Evolutionary conservation across 352 stramenopile genomes (phyloP).

Genomic region (Pythium diclinum): DNA sequence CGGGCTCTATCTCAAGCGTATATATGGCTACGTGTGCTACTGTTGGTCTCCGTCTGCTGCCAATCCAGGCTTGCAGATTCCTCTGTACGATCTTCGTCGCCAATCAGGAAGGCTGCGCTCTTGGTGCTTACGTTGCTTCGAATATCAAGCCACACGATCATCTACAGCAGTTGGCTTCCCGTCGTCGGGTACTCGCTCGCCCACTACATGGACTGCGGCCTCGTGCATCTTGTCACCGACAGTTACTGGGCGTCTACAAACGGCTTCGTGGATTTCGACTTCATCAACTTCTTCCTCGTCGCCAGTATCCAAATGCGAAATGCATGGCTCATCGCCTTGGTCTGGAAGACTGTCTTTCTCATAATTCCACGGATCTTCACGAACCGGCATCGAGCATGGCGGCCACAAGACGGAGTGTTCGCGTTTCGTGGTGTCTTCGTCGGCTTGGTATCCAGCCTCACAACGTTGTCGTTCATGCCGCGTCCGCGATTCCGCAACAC

Average conservation of each 20-base stretch:
- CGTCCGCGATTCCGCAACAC: constrained; percentile 21
- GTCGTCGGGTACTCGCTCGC: constrained; percentile 35
- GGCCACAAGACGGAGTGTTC: constrained; percentile 10
- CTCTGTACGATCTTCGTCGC: background rate
- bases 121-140: constrained; percentile 25
- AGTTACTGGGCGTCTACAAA: background rate
- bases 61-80: background rate
- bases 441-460: constrained; percentile 5
- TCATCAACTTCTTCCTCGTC: constrained; percentile 14
- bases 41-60: constrained; percentile 35
- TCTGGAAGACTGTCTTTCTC: constrained; percentile 16
- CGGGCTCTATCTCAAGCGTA: constrained; percentile 39
- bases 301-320: constrained; percentile 39
- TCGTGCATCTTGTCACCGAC: constrained; percentile 16
- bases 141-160: constrained; percentile 53
- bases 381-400: background rate
- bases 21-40: constrained; percentile 38
- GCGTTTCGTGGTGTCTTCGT: constrained; percentile 18
- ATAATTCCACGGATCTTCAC: background rate
- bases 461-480: constrained; percentile 8
- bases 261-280: constrained; percentile 23
- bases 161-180: constrained; percentile 49
- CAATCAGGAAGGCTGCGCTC: background rate
- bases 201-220: constrained; percentile 39
- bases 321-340: constrained; percentile 27